Percentiles rank a stretch among this genome's conserved stretches.
Conservation (phyloP, 2,329 filamentous ascomycete genomes). For the Microcyclosporella mali region DNA sequence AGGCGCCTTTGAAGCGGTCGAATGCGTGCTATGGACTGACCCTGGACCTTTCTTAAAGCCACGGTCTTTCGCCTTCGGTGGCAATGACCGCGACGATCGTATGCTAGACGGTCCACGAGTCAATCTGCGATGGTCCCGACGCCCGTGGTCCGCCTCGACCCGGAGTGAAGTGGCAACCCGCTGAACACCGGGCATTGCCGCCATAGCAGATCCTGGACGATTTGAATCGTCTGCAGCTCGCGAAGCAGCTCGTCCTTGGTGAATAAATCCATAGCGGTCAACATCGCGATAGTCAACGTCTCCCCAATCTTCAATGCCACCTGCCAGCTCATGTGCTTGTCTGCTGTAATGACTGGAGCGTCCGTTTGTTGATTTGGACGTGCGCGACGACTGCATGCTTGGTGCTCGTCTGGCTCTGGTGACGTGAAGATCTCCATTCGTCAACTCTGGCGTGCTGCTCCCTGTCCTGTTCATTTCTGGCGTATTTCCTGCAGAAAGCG, state of each 20-base stretch:
- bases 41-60: conserved; percentile 32
- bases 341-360: conserved; percentile 26
- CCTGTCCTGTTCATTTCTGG: conserved; percentile 9
- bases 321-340: conserved; percentile 53
- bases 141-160: conserved; percentile 51
- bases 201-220: conserved; percentile 18
- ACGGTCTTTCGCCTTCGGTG: conserved; percentile 21
- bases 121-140: conserved; percentile 45
- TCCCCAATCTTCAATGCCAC: conserved; percentile 60
- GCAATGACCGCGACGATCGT: conserved; percentile 36
- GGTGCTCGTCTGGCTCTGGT: conserved; percentile 3
- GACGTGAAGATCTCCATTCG: conserved; percentile 3
- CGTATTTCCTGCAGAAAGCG: conserved; percentile 6
- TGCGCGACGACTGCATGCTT: conserved; percentile 9
- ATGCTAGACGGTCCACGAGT: conserved; percentile 46
- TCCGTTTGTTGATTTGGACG: background rate
- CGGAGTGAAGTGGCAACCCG: conserved; percentile 56
- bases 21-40: conserved; percentile 35
- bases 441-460: conserved; percentile 7
- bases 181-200: conserved; percentile 37
- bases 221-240: conserved; percentile 22
- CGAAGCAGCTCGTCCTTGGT: conserved; percentile 36
- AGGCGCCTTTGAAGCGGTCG: conserved; percentile 32
- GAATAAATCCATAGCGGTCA: conserved; percentile 61
- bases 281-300: conserved; percentile 54